These are phyloP conservation scores for Calonectria ilicicola DNA, from an alignment of 2,329 filamentous ascomycete genomes.

Conservation along the genomic window DNA sequence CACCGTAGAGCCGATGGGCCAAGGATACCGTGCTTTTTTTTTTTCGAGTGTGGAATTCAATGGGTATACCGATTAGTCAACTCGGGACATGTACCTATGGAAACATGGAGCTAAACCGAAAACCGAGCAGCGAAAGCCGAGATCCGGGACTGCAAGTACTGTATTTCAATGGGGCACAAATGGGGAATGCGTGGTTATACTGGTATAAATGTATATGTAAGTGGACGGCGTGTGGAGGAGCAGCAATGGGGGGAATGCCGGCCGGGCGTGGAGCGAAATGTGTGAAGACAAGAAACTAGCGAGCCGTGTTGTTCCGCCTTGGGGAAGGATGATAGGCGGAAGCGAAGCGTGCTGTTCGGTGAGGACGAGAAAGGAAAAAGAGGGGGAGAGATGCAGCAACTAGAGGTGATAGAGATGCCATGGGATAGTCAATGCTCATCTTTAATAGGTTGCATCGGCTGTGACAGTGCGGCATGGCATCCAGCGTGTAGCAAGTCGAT, in stretches of 20 bases:
- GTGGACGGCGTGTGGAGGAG: background rate
- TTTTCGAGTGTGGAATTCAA: background rate
- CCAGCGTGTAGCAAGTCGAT: background rate
- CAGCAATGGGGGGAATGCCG: background rate
- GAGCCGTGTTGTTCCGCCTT: background rate
- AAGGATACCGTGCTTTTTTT: background rate
- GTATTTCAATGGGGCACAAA: background rate
- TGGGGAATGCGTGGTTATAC: background rate
- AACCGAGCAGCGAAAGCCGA: background rate
- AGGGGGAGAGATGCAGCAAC: conserved; percentile 9
- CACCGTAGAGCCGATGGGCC: background rate
- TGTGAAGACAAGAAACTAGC: too few species aligned
- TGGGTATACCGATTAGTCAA: background rate
- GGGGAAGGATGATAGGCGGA: background rate
- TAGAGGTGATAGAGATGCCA: background rate
- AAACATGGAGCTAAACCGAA: background rate
- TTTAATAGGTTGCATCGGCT: background rate
- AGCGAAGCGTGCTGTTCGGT: background rate
- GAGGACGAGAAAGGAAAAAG: conserved; percentile 12
- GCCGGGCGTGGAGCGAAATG: background rate
- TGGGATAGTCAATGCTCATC: background rate
- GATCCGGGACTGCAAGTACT: background rate
- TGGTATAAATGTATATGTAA: background rate
- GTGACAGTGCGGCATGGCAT: conserved; percentile 2
- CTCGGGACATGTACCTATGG: background rate